Evolutionary conservation across 1,284 basidiomycete genomes (phyloP).

Genomic region (Fomitopsis betulina): DNA sequence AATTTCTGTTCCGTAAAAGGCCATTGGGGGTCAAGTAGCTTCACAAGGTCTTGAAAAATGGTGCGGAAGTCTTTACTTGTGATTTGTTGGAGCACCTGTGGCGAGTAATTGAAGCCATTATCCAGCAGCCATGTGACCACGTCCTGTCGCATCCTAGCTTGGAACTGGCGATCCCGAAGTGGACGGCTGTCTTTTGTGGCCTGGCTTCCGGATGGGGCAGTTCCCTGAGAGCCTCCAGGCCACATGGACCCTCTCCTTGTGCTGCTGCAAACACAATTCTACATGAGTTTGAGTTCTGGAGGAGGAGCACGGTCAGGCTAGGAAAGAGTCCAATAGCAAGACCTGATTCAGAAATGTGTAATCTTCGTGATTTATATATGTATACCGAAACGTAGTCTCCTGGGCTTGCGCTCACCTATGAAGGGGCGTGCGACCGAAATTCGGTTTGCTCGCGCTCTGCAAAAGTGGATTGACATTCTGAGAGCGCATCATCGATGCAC

Average conservation of each 20-base stretch:
- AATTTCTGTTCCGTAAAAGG: slow-evolving; percentile 56
- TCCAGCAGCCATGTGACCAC: slow-evolving; percentile 64
- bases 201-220: slow-evolving; percentile 46
- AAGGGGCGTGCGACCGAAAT: slow-evolving; percentile 71
- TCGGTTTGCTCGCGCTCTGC: slow-evolving; percentile 64
- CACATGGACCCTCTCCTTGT: slow-evolving; percentile 68
- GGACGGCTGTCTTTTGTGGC: slow-evolving; percentile 67
- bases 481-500: slow-evolving; percentile 63
- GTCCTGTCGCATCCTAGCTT: slow-evolving; percentile 70
- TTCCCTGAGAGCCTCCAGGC: slow-evolving; percentile 42
- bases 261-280: slow-evolving; percentile 28
- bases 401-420: slow-evolving; percentile 46
- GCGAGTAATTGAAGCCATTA: slow-evolving; percentile 60
- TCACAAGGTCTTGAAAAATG: slow-evolving; percentile 77
- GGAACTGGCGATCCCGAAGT: slow-evolving; percentile 67
- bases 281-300: not conserved
- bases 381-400: not conserved
- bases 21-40: slow-evolving; percentile 66
- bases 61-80: slow-evolving; percentile 79
- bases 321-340: not conserved
- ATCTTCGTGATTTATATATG: too few relatives aligned
- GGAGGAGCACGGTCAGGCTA: not conserved
- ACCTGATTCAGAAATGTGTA: too few relatives aligned
- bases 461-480: slow-evolving; percentile 63
- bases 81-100: slow-evolving; percentile 65